Conservation (phyloP, 2,329 filamentous ascomycete genomes). For the Microdochium bolleyi region DNA sequence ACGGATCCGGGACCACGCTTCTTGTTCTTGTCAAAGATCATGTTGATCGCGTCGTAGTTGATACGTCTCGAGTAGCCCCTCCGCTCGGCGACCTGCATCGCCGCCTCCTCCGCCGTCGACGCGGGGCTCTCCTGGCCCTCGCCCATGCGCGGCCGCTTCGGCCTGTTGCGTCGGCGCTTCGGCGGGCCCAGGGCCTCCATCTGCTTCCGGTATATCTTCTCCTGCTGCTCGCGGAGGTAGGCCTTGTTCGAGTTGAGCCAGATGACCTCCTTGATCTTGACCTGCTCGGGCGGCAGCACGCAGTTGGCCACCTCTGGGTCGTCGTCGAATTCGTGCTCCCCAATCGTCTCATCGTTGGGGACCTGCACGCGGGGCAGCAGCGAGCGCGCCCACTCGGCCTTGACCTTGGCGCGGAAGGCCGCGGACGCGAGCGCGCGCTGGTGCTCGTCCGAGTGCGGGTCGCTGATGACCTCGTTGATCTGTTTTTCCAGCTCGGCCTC, state of each 20-base stretch:
- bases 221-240: slow-evolving; percentile 80
- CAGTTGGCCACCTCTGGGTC: slow-evolving; percentile 84
- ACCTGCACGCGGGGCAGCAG: slow-evolving; percentile 38
- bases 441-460: slow-evolving; percentile 46
- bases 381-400: slow-evolving; percentile 42
- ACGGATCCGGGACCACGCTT: slow-evolving; percentile 39
- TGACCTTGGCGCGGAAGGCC: slow-evolving; percentile 44
- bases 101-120: slow-evolving; percentile 61
- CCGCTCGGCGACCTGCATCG: slow-evolving; percentile 58
- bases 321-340: slow-evolving; percentile 77
- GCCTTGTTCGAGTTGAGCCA: slow-evolving; percentile 96
- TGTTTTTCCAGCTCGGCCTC: slow-evolving; percentile 61
- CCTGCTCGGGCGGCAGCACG: slow-evolving; percentile 64
- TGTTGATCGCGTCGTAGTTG: slow-evolving; percentile 59
- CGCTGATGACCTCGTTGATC: slow-evolving; percentile 62
- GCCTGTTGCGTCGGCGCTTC: slow-evolving; percentile 46
- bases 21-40: slow-evolving; percentile 43
- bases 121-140: slow-evolving; percentile 60
- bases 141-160: slow-evolving; percentile 46
- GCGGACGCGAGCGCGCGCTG: slow-evolving; percentile 50
- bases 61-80: slow-evolving; percentile 66
- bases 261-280: slow-evolving; percentile 77
- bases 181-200: slow-evolving; percentile 40
- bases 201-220: slow-evolving; percentile 71
- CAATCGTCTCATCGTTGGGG: slow-evolving; percentile 58